Evolutionary conservation across 768 basidiomycete species (phyloP).

Genomic region (Auriscalpium vulgare): DNA sequence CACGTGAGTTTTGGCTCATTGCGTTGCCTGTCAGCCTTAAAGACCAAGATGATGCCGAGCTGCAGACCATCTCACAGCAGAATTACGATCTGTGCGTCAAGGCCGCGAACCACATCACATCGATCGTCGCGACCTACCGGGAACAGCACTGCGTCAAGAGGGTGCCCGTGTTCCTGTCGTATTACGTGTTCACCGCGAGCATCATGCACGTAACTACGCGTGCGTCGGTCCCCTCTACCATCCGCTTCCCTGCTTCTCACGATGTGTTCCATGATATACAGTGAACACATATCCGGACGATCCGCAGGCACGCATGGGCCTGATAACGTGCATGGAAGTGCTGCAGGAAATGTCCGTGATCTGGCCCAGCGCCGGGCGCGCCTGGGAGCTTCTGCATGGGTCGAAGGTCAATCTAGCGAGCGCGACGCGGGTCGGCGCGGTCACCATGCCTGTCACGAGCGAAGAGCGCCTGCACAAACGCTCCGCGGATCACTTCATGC

Average conservation of each 20-base stretch:
- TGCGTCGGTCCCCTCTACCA: constrained; percentile 29
- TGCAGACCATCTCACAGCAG: constrained; percentile 45
- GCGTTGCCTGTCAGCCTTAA: constrained; percentile 15
- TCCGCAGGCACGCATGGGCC: constrained; percentile 59
- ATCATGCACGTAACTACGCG: constrained; percentile 72
- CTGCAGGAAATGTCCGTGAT: constrained; percentile 57
- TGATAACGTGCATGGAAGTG: constrained; percentile 59
- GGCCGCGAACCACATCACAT: constrained; percentile 74
- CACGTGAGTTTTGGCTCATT: neutral
- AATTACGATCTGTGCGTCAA: constrained; percentile 66
- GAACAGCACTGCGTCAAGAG: constrained; percentile 55
- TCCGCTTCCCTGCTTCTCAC: neutral
- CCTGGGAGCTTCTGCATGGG: constrained; percentile 63
- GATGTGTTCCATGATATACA: constrained; percentile 15
- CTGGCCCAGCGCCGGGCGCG: constrained; percentile 74
- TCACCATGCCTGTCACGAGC: neutral
- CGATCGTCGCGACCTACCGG: constrained; percentile 53
- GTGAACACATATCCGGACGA: constrained; percentile 60
- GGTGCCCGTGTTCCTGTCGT: constrained; percentile 64
- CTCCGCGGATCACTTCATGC: constrained; percentile 40
- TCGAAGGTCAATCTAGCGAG: constrained; percentile 34
- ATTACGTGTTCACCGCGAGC: constrained; percentile 73
- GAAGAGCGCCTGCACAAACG: constrained; percentile 40
- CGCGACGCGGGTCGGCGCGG: constrained; percentile 1
- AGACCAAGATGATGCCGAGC: constrained; percentile 43